These are phyloP conservation scores for Candida dubliniensis DNA, from an alignment of 1,139 yeast genomes.

Conservation along the genomic window DNA sequence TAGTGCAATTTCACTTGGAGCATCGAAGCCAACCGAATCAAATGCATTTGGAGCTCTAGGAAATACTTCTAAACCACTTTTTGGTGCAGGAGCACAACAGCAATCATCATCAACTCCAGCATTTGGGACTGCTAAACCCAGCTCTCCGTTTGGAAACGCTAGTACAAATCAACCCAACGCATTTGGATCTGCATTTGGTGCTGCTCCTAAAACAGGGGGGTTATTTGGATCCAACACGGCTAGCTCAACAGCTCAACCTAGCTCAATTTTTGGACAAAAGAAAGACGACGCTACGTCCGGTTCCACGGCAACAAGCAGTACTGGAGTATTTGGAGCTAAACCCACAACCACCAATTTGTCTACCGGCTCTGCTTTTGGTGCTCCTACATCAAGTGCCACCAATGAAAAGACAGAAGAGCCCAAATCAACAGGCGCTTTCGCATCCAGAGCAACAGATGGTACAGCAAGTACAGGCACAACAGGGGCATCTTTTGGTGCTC, in stretches of 20 bases:
- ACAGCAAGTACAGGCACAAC: not conserved
- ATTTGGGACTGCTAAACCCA: conserved; percentile 10
- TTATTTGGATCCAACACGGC: conserved; percentile 28
- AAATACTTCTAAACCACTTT: not conserved
- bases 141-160: conserved; percentile 9
- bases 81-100: conserved; percentile 5
- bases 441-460: not conserved
- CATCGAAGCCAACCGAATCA: conserved; percentile 20
- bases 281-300: conserved; percentile 15
- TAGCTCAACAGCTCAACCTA: conserved; percentile 14
- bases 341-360: conserved; percentile 2
- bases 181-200: conserved; percentile 21
- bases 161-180: conserved; percentile 6
- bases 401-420: conserved; percentile 18
- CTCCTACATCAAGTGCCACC: conserved; percentile 5
- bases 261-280: conserved; percentile 18
- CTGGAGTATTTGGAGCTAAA: conserved; percentile 12
- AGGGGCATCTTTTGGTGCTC: not conserved
- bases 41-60: conserved; percentile 13
- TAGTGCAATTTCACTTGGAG: conserved; percentile 9
- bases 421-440: conserved; percentile 11
- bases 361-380: conserved; percentile 20
- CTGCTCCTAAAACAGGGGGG: conserved; percentile 15
- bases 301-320: not conserved
- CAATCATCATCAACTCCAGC: conserved; percentile 2